A percentile compares a stretch with the other conserved stretches of the same genome.
Evolutionary conservation across 2,329 filamentous ascomycete species (phyloP).

Genomic region (Neurospora crassa): DNA sequence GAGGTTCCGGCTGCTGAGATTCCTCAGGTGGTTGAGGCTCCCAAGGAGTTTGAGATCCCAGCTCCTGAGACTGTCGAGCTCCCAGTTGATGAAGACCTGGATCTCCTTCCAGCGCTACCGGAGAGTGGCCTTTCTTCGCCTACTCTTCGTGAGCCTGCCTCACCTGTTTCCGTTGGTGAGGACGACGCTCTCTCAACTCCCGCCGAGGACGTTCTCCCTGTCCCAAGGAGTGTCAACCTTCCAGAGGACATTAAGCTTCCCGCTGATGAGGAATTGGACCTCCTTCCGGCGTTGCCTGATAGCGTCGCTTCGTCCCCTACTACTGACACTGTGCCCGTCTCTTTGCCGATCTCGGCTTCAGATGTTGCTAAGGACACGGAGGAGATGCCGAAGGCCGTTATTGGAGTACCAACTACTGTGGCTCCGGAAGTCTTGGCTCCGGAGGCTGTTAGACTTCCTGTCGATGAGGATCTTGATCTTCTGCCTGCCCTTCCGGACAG

Average conservation of each 20-base stretch:
- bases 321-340: neutral
- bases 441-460: neutral
- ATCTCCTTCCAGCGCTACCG: neutral
- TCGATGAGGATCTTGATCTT: neutral
- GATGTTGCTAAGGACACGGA: neutral
- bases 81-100: neutral
- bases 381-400: neutral
- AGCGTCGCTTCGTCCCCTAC: slow-evolving; percentile 3
- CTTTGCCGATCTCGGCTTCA: neutral
- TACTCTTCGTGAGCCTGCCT: neutral
- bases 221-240: neutral
- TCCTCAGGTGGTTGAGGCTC: no score
- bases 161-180: neutral
- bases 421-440: neutral
- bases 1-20: neutral
- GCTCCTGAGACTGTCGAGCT: neutral
- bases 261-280: neutral
- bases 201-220: neutral
- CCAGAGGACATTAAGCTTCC: neutral
- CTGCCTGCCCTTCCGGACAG: slow-evolving; percentile 9
- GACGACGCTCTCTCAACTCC: neutral
- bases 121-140: neutral
- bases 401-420: neutral
- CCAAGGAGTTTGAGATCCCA: neutral
- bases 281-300: slow-evolving; percentile 5